Base-by-base conservation (phyloP, 2,329 filamentous ascomycete genomes). In the Talaromyces sp. region DNA sequence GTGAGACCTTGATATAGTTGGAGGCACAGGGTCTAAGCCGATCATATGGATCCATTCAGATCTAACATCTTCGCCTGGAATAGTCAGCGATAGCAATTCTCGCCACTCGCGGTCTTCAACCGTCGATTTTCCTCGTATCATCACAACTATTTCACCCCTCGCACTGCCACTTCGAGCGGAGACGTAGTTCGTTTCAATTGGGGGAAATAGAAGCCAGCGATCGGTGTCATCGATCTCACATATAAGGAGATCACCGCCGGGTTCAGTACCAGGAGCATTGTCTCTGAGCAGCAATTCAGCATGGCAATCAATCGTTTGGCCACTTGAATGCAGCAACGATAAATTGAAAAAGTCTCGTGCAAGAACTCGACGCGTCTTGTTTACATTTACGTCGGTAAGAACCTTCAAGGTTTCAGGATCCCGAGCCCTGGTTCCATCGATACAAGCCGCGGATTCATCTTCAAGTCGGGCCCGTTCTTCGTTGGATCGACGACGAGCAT, bases 311-410 rank as follows among this genome's bases (percentile, higher is more conserved):
- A 99, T 82, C 62, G 92, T 83, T 72, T 98, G 93, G 1, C 93
- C 93, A 69, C 86, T 96, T 1, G 93, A 96, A 73, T 99, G 95
- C 56, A 84, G 82, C 14, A 99, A 77, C 62, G 93, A 88, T 67
- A 99, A 81, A 60, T 89, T 89, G 72, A 99, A 99, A 66, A 89
- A 86, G 73, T 99, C 95, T 69, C 96, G 89, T 52, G 93, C 93
- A 64, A 86, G 88, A 49, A 99, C 96, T 69, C 93, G 91, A 59
- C 91, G 86, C 43, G 79, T 83, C n/a, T 85, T 82, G 69, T 96
- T 88, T 59, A 98, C 87, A 50, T 78, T 81, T 10, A 95, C 85
- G 58, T 84, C 84, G 35, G 86, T 84, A 38, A 92, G 81, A 1
- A 89, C 84, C 13, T 85, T 86, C 58, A 99, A 77, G 17, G 88